Evolutionary conservation across 495 filamentous ascomycete species (phyloP).

Genomic region (Neurospora sp.): DNA sequence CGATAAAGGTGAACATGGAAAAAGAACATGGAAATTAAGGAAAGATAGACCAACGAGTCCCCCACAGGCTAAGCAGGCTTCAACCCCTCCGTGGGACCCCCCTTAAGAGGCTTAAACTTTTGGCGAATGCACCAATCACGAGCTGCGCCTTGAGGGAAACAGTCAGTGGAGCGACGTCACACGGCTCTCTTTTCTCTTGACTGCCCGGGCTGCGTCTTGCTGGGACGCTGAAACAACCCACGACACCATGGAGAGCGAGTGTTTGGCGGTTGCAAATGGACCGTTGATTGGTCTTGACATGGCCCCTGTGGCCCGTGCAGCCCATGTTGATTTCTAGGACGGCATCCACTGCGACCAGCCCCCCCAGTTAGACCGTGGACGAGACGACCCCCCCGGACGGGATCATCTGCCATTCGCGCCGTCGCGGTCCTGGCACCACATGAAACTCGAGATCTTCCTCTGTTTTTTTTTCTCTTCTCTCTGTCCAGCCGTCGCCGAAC

Average conservation of each 20-base stretch:
- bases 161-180: constrained; percentile 11
- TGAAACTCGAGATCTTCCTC: background rate
- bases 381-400: background rate
- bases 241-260: background rate
- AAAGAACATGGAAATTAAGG: background rate
- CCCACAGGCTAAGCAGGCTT: constrained; percentile 5
- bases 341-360: background rate
- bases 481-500: background rate
- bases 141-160: background rate
- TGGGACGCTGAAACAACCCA: background rate
- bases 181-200: background rate
- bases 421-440: background rate
- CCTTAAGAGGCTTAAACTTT: constrained; percentile 6
- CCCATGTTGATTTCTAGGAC: background rate
- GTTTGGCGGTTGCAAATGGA: background rate
- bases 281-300: background rate
- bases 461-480: background rate
- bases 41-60: background rate
- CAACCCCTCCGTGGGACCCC: constrained; percentile 5
- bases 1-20: background rate
- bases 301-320: background rate
- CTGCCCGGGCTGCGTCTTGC: background rate
- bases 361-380: background rate
- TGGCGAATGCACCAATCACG: constrained; percentile 13
- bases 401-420: background rate